Base-by-base conservation (phyloP, 139 green algal species). In the Nannochloris sp. region DNA sequence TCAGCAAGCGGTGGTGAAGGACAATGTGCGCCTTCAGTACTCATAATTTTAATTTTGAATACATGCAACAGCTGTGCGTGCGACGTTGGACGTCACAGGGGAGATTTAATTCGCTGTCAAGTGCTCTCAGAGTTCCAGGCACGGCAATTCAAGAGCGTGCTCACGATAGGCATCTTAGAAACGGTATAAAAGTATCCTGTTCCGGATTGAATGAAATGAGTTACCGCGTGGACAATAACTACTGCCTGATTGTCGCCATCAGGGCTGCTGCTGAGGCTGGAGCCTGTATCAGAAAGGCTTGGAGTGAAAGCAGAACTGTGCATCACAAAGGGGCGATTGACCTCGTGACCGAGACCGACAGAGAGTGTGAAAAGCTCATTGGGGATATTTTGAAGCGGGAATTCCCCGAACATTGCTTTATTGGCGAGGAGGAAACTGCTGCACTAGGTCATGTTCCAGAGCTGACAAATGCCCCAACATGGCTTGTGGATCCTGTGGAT, bases 261-360 rank as follows among this genome's bases (percentile, higher is more conserved):
- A 31, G 31, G 6, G 73, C 66, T 15, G 77, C 69, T 1, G 61
- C 55, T 19, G 66, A 67, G 54, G 78, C 78, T 7, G 78, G 77
- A 18, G 55, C 24, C 1, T 44, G 76, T 9, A 84, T 84, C 10
- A 55, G 44, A 3, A 36, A 61, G 15, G 75, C 62, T 15, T 84
- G 71, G 64, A 46, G 70, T 31, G 40, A 69, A 66, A 40, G 64
- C 19, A 72, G 66, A 46, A 62, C 60, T 11, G 55, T 85, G 0
- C 61, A 81, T 48, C 72, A 78, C 64, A 78, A 85, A 58, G 79
- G 78, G 16, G 57, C 72, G 3, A 75, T 86, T 10, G 93, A 99
- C 68, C 70, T 99, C 3, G 93, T 99, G 5, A 99, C 93, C 21
- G 90, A 91, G 36, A 98, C 93, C 10, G 93, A 99, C 80, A 84